A percentile compares a stretch with the other conserved stretches of the same genome.
Conservation (phyloP, 257 asterid genomes). For the Salvia rosmarinus region DNA sequence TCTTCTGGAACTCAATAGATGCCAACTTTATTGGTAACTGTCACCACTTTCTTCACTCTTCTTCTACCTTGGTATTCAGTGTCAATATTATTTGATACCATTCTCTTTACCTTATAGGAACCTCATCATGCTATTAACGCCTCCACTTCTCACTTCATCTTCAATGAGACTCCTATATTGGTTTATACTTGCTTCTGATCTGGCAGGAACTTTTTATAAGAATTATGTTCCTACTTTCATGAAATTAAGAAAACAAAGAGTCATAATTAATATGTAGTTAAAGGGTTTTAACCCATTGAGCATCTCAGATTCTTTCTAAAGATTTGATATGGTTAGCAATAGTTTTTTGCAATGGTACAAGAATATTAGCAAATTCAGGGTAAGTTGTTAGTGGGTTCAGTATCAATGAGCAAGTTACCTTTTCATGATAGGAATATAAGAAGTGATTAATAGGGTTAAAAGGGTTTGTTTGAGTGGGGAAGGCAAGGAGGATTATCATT, state of each 20-base stretch:
- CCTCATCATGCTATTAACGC: background rate
- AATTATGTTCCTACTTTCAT: background rate
- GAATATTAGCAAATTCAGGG: too few species aligned
- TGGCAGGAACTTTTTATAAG: background rate
- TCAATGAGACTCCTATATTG: background rate
- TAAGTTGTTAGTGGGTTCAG: too few species aligned
- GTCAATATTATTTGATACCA: too few species aligned
- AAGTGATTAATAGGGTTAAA: too few species aligned
- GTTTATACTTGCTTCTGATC: background rate
- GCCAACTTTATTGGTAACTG: background rate
- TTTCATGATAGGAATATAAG: too few species aligned
- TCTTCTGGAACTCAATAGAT: background rate
- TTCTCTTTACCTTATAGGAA: conserved; percentile 1
- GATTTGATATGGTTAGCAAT: too few species aligned
- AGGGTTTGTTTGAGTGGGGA: too few species aligned
- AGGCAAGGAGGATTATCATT: too few species aligned
- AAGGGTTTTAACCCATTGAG: background rate
- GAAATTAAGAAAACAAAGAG: background rate
- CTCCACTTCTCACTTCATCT: background rate
- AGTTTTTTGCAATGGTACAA: too few species aligned
- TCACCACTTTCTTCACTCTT: too few species aligned
- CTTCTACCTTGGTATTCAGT: too few species aligned
- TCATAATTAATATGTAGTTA: background rate
- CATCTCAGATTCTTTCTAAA: background rate
- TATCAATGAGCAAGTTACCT: too few species aligned